Conservation (phyloP, 2,329 filamentous ascomycete species). For the Pyrenophora seminiperda region DNA sequence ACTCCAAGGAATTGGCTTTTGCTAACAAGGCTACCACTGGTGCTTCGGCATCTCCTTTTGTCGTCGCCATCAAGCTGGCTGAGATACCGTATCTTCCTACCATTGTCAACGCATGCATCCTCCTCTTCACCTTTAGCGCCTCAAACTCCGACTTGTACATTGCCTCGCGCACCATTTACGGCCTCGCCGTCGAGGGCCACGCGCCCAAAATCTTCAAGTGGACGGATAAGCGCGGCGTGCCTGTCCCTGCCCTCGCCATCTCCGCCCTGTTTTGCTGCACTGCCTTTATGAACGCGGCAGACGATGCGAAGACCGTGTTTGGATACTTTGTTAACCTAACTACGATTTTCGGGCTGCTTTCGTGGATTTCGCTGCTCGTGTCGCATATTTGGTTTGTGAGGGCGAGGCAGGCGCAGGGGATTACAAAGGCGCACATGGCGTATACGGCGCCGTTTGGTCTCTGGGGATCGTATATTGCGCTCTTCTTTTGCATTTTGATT, state of each 20-base stretch:
- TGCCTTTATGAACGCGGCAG: slow-evolving; percentile 62
- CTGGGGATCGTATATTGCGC: slow-evolving; percentile 68
- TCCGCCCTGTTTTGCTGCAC: slow-evolving; percentile 68
- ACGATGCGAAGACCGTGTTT: slow-evolving; percentile 51
- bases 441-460: slow-evolving; percentile 75
- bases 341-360: slow-evolving; percentile 50
- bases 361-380: slow-evolving; percentile 57
- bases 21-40: slow-evolving; percentile 54
- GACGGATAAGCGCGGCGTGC: slow-evolving; percentile 74
- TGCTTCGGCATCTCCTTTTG: slow-evolving; percentile 73
- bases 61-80: slow-evolving; percentile 71
- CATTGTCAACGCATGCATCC: slow-evolving; percentile 74
- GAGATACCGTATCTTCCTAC: slow-evolving; percentile 67
- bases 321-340: slow-evolving; percentile 56
- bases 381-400: slow-evolving; percentile 57
- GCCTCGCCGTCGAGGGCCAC: slow-evolving; percentile 71
- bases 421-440: slow-evolving; percentile 50
- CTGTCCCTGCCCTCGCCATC: slow-evolving; percentile 66
- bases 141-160: slow-evolving; percentile 80
- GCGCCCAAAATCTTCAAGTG: slow-evolving; percentile 73
- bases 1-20: slow-evolving; percentile 64
- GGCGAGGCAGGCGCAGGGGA: slow-evolving; percentile 53
- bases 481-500: slow-evolving; percentile 74
- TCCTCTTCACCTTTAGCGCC: slow-evolving; percentile 77
- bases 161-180: slow-evolving; percentile 73